phyloP scores from a whole-genome alignment of 495 filamentous ascomycete genomes.

The Penicillium alfredii region DNA sequence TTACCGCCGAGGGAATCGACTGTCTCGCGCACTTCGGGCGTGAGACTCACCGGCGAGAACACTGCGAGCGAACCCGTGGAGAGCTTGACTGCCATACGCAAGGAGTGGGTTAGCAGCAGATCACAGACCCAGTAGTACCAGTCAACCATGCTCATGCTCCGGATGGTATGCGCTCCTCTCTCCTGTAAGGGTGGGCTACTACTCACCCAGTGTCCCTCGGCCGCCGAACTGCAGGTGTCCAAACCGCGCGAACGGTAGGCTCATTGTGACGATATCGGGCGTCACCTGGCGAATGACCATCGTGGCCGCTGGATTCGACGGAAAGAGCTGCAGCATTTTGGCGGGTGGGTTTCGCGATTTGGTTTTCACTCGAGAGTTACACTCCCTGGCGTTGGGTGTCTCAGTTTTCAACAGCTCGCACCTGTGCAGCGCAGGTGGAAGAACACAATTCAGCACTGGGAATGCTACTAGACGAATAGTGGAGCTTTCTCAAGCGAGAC shows the following conservation, averaged over 20 bases:
- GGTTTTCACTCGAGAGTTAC: conserved; percentile 1
- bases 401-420: conserved; percentile 1
- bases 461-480: too few relatives aligned
- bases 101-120: conserved; percentile 9
- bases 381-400: conserved; percentile 15
- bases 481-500: too few relatives aligned
- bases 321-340: conserved; percentile 43
- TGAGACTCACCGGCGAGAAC: conserved; percentile 84
- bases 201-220: conserved; percentile 74
- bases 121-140: neutral
- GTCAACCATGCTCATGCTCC: neutral
- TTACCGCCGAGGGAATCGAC: conserved; percentile 60
- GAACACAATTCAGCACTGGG: neutral
- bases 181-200: neutral
- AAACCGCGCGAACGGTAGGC: conserved; percentile 78
- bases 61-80: conserved; percentile 72
- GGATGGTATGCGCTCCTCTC: neutral
- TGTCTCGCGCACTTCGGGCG: conserved; percentile 64
- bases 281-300: conserved; percentile 85
- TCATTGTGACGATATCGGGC: conserved; percentile 74
- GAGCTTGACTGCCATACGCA: conserved; percentile 59
- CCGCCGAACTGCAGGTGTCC: conserved; percentile 77
- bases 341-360: neutral
- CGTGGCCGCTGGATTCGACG: conserved; percentile 61
- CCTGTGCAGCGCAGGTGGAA: neutral